These are phyloP conservation scores for Barnettozyma californica DNA, from an alignment of 805 yeast genomes.

Conservation along the genomic window DNA sequence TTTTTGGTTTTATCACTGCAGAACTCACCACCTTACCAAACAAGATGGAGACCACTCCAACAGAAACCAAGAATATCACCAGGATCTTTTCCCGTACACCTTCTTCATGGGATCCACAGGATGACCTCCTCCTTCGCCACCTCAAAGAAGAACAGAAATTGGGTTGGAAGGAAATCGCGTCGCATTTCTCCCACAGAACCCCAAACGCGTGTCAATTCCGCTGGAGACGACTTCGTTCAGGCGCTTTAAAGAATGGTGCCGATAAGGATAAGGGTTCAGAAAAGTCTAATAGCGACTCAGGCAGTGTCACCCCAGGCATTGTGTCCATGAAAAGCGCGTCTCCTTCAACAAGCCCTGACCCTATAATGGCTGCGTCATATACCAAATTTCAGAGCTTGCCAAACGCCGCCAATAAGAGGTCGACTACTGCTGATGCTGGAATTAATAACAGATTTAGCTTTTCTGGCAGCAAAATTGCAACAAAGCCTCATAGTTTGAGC, in stretches of 20 bases:
- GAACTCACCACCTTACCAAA: not conserved
- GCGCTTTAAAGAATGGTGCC: slow-evolving; percentile 29
- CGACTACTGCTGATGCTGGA: not conserved
- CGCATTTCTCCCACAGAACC: slow-evolving; percentile 73
- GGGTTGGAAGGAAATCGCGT: slow-evolving; percentile 87
- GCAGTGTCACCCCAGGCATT: not conserved
- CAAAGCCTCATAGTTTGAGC: not conserved
- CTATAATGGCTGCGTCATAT: slow-evolving; percentile 3
- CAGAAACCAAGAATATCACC: slow-evolving; percentile 21
- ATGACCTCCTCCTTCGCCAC: slow-evolving; percentile 64
- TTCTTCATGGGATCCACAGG: slow-evolving; percentile 75
- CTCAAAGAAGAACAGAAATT: slow-evolving; percentile 77
- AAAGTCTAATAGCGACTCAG: slow-evolving; percentile 9
- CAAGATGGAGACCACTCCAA: slow-evolving; percentile 15
- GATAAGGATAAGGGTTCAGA: slow-evolving; percentile 2
- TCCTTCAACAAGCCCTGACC: slow-evolving; percentile 10
- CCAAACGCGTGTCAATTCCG: slow-evolving; percentile 88
- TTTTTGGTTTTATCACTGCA: not conserved
- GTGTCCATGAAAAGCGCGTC: not conserved
- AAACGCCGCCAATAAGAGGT: slow-evolving; percentile 2
- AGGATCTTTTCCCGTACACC: slow-evolving; percentile 34
- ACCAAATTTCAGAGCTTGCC: slow-evolving; percentile 8
- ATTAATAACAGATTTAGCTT: slow-evolving; percentile 5
- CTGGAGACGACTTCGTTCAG: slow-evolving; percentile 67
- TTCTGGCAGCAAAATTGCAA: not conserved